A percentile compares a stretch with the other conserved stretches of the same genome.
phyloP scores from a whole-genome alignment of 345 rosid genomes.

The Bretschneidera sinensis region DNA sequence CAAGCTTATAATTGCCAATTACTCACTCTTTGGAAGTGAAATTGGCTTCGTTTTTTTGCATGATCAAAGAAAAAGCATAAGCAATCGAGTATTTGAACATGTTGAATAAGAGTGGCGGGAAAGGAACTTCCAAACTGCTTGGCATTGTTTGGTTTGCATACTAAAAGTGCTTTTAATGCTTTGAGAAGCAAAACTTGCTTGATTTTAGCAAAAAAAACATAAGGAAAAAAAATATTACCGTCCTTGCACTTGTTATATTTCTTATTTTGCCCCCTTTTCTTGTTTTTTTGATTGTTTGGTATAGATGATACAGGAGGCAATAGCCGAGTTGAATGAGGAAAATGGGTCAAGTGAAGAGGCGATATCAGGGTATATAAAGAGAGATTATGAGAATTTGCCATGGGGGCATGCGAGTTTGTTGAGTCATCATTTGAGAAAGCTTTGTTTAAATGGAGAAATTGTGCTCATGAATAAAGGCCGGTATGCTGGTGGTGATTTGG shows the following conservation, averaged over 20 bases:
- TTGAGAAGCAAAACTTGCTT: background rate
- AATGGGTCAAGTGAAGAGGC: constrained; percentile 22
- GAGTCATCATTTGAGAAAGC: constrained; percentile 36
- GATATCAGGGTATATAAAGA: constrained; percentile 20
- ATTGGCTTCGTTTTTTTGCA: too few species aligned
- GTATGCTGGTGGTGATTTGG: constrained; percentile 2
- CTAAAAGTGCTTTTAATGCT: background rate
- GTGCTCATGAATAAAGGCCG: constrained; percentile 1
- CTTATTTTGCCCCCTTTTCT: background rate
- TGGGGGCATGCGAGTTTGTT: constrained; percentile 27
- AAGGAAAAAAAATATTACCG: too few species aligned
- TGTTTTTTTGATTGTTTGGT: background rate
- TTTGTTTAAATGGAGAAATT: constrained; percentile 15
- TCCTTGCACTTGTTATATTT: too few species aligned
- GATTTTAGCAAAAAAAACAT: too few species aligned
- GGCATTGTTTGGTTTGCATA: background rate
- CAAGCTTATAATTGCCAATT: too few species aligned
- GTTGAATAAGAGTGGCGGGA: too few species aligned
- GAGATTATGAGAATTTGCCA: constrained; percentile 24
- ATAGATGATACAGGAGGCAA: constrained; percentile 32
- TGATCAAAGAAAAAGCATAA: too few species aligned
- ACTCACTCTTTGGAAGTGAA: too few species aligned
- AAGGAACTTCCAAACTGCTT: too few species aligned
- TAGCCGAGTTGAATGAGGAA: constrained; percentile 21
- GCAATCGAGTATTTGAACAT: too few species aligned